Evolutionary conservation across 148 eudicot genomes (phyloP), one percentile per base, ranked within the genome.

Genomic region (Linanthus parryae): DNA sequence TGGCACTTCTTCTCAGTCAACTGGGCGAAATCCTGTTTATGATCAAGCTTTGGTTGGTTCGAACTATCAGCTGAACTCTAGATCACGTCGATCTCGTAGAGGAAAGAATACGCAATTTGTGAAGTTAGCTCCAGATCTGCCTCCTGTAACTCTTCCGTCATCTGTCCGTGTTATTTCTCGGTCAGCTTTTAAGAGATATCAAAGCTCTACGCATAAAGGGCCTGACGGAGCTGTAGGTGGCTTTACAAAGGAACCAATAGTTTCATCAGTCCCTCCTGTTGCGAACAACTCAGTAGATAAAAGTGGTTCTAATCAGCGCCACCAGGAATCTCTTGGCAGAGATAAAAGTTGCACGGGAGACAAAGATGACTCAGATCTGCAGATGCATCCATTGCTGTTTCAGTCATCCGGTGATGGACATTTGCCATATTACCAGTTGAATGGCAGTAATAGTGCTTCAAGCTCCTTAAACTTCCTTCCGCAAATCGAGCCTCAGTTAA

Each of bases 141-240:
- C 99, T 54, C 99, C 99, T 69, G 88, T 92, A 39, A 87, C 87
- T 74, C 96, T 92, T 62, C 99, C 99, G 39, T 72, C 99, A 43
- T 79, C 94, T 48, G 99, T 82, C 36, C 85, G 96, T 31, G 58
- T 92, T 34, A 92, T 92, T 62, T 69, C 96, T 36, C 85, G 77
- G 64, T 81, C 90, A 48, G 76, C 84, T 58, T 66, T 84, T 57
- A 75, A 75, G 69, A 71, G 51, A 55, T 74, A 75, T 38, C 82
- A 72, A 50, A 68, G 57, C 56, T 23, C 53, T 37, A 74, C 44
- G 44, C 45, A 50, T 67, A 46, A 50, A 28, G 52, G 66, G 55
- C 34, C 54, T 44, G 55, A 44, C 53, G 23, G 31, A 1, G 17
- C 25, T 8, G 14, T 35, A n/a, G 45, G 30, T 63, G 54, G 55